Conservation (phyloP, 208 protist genomes). For the Wallacemonas sp. region DNA sequence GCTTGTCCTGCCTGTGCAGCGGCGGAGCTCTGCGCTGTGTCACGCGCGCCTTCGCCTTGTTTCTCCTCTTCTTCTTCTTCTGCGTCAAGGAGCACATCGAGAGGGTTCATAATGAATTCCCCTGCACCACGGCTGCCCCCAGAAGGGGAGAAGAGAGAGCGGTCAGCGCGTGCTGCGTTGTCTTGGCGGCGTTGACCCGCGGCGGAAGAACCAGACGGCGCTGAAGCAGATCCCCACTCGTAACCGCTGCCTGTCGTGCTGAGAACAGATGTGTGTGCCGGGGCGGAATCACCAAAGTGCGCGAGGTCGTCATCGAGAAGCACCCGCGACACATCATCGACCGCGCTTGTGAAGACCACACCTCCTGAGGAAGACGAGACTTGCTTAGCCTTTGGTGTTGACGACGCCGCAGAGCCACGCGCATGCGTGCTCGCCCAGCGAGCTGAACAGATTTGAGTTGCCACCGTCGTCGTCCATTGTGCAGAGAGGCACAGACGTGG, state of each 20-base stretch:
- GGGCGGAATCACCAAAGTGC: not conserved
- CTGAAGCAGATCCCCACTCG: too few relatives aligned
- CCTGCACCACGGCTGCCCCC: not conserved
- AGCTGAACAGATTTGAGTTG: not conserved
- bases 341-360: not conserved
- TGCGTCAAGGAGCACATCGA: not conserved
- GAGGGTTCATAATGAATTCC: not conserved
- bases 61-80: not conserved
- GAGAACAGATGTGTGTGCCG: not conserved
- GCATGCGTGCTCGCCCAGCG: not conserved
- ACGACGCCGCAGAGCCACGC: not conserved
- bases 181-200: too few relatives aligned
- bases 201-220: too few relatives aligned
- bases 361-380: not conserved
- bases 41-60: not conserved
- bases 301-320: constrained; percentile 7
- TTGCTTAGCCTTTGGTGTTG: not conserved
- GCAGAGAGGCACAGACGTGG: too few relatives aligned
- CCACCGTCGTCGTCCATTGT: too few relatives aligned
- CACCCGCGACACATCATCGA: not conserved
- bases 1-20: constrained; percentile 1
- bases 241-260: not conserved
- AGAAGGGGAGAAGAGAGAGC: not conserved
- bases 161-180: not conserved
- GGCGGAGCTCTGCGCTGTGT: constrained; percentile 6